These are phyloP conservation scores for Colletotrichum sp. DNA, from an alignment of 2,329 filamentous ascomycete genomes.

Conservation along the genomic window DNA sequence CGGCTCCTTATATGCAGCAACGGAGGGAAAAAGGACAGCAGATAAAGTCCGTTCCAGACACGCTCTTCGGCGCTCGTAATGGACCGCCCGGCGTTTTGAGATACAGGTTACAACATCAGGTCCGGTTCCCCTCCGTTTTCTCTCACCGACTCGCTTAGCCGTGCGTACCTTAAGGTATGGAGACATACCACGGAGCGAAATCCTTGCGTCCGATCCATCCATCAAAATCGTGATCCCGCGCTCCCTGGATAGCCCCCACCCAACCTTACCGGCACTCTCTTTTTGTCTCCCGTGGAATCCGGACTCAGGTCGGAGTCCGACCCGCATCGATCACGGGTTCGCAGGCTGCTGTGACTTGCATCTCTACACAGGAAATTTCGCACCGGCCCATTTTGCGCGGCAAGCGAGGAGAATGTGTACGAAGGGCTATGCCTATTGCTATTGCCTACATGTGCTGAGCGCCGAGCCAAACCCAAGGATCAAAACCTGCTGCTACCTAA, in stretches of 20 bases:
- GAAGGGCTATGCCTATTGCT: too few species aligned
- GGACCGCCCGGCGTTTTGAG: neutral
- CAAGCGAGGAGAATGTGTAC: too few species aligned
- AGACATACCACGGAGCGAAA: neutral
- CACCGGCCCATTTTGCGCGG: neutral
- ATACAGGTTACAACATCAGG: neutral
- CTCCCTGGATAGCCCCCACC: neutral
- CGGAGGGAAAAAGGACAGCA: neutral
- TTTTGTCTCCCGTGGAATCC: neutral
- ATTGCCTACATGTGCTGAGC: too few species aligned
- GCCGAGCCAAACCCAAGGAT: too few species aligned
- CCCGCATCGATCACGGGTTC: conserved; percentile 1
- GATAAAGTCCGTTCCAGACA: neutral
- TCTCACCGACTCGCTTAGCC: neutral
- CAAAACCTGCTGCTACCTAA: too few species aligned
- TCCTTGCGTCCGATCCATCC: conserved; percentile 11
- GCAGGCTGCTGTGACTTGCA: neutral
- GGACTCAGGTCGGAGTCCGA: conserved; percentile 10
- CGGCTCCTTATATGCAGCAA: neutral
- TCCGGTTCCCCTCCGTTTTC: neutral
- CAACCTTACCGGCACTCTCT: neutral
- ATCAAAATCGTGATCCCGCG: conserved; percentile 9
- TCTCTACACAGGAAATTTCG: neutral
- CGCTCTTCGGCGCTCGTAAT: too few species aligned
- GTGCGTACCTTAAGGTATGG: too few species aligned